phyloP scores from a whole-genome alignment of 176 grass and related monocot genomes.

The Areca catechu region DNA sequence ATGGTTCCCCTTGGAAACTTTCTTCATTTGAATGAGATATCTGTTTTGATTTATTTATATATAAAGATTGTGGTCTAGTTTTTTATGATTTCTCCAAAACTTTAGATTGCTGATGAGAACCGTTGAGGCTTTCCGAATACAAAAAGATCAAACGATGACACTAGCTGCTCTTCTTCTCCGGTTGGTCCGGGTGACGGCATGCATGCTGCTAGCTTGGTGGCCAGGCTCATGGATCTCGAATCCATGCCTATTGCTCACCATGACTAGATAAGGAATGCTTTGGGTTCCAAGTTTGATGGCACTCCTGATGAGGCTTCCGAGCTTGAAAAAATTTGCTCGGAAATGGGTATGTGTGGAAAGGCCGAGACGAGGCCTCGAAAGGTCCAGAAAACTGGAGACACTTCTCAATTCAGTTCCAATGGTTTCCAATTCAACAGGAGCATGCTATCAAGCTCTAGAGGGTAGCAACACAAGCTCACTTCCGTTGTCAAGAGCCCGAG shows the following conservation, averaged over 20 bases:
- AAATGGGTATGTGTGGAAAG: not conserved
- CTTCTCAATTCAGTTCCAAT: slow-evolving; percentile 10
- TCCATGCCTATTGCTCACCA: slow-evolving; percentile 29
- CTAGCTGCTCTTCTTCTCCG: slow-evolving; percentile 3
- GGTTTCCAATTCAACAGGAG: slow-evolving; percentile 6
- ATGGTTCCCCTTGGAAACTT: too few species aligned
- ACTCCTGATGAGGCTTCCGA: not conserved
- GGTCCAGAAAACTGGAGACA: not conserved
- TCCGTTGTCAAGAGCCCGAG: slow-evolving; percentile 51
- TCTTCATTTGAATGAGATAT: too few species aligned
- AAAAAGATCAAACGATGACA: too few species aligned
- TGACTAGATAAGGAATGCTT: not conserved
- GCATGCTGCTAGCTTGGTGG: slow-evolving; percentile 40
- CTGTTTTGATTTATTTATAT: too few species aligned
- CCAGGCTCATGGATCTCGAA: slow-evolving; percentile 71
- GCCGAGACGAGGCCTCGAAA: not conserved
- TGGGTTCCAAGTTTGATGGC: not conserved
- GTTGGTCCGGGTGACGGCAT: slow-evolving; percentile 6
- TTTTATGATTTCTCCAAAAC: too few species aligned
- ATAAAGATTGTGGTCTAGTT: too few species aligned
- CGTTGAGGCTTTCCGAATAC: too few species aligned
- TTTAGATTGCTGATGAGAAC: too few species aligned
- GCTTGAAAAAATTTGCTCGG: not conserved
- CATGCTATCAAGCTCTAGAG: not conserved
- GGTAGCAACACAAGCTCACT: slow-evolving; percentile 26